Evolutionary conservation across 78 protist genomes (phyloP).

Genomic region (Chrysochromulina tobinii): DNA sequence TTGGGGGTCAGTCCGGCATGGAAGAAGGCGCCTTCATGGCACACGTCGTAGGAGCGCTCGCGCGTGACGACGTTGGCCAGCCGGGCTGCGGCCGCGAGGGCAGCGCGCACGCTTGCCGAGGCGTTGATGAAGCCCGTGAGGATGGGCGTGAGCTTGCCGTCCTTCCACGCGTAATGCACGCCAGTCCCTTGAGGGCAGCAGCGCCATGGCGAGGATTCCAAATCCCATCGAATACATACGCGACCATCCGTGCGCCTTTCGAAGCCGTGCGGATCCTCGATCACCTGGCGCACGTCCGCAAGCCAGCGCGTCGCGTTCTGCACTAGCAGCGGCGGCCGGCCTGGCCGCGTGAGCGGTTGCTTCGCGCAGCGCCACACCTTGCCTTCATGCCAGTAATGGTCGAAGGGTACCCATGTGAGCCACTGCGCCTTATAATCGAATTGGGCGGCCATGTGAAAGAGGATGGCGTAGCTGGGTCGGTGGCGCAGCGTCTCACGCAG

Average conservation of each 20-base stretch:
- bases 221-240: neutral
- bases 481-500: neutral
- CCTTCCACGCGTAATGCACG: neutral
- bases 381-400: constrained; percentile 2
- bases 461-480: neutral
- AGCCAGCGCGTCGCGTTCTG: neutral
- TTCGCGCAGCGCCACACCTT: neutral
- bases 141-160: too few relatives aligned
- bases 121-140: neutral
- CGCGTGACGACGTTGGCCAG: neutral
- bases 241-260: neutral
- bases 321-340: neutral
- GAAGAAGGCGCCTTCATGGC: constrained; percentile 10
- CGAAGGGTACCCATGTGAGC: constrained; percentile 11
- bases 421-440: constrained; percentile 11
- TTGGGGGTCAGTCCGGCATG: neutral
- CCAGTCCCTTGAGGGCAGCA: neutral
- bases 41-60: neutral
- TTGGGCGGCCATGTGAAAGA: constrained; percentile 9
- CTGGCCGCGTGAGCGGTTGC: neutral
- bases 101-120: neutral
- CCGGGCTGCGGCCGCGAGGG: neutral
- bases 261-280: neutral
- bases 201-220: neutral
- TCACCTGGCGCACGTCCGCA: neutral